phyloP scores from a whole-genome alignment of 2,329 filamentous ascomycete species.

The Dichotomopilus funicola region DNA sequence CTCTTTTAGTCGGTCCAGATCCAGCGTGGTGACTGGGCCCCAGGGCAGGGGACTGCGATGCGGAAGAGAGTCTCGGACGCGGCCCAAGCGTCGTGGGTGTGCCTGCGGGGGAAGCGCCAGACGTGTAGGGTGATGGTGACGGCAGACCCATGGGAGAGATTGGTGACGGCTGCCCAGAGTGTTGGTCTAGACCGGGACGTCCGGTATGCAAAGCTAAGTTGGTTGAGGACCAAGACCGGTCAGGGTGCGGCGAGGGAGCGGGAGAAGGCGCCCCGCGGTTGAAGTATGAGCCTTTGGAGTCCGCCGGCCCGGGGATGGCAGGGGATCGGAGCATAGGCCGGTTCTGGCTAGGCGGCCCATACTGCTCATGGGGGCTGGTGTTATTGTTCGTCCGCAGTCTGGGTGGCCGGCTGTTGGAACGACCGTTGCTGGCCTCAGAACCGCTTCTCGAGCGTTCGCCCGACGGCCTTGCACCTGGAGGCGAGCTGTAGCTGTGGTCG shows the following conservation, averaged over 20 bases:
- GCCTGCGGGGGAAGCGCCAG: slow-evolving; percentile 27
- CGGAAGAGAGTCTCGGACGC: slow-evolving; percentile 31
- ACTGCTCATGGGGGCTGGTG: slow-evolving; percentile 31
- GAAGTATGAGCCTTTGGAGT: slow-evolving; percentile 40
- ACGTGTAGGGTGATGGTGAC: slow-evolving; percentile 29
- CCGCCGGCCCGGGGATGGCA: slow-evolving; percentile 40
- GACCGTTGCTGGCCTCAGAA: slow-evolving; percentile 46
- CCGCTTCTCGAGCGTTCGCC: slow-evolving; percentile 48
- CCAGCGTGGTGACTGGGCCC: slow-evolving; percentile 27
- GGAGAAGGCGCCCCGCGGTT: slow-evolving; percentile 22
- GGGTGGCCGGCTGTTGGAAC: slow-evolving; percentile 34
- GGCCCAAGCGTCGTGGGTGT: slow-evolving; percentile 29
- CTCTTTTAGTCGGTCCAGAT: slow-evolving; percentile 36
- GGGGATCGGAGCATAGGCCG: slow-evolving; percentile 37
- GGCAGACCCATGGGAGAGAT: slow-evolving; percentile 36
- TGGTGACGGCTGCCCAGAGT: slow-evolving; percentile 38
- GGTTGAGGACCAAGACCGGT: slow-evolving; percentile 26
- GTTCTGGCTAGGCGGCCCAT: slow-evolving; percentile 26
- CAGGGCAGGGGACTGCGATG: slow-evolving; percentile 27
- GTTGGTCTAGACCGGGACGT: slow-evolving; percentile 29
- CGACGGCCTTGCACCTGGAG: slow-evolving; percentile 25
- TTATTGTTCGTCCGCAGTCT: slow-evolving; percentile 33
- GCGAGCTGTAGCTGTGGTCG: slow-evolving; percentile 32
- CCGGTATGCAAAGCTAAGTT: slow-evolving; percentile 31
- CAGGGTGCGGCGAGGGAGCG: slow-evolving; percentile 22